Evolutionary conservation across 139 green algal genomes (phyloP).

Genomic region (Asterochloris sp.): DNA sequence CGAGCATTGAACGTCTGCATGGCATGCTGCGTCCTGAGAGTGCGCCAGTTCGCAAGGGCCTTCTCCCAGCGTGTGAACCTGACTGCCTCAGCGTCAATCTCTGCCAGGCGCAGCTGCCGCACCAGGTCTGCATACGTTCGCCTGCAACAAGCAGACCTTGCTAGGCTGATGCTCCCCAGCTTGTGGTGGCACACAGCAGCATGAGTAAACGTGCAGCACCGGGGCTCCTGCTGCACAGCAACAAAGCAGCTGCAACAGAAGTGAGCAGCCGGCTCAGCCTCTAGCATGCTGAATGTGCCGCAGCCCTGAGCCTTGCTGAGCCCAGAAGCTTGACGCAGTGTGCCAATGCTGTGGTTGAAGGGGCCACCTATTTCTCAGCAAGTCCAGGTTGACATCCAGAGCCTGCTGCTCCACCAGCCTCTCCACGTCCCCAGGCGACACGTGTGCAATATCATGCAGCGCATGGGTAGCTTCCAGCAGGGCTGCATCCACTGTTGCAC

Average conservation of each 20-base stretch:
- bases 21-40: conserved; percentile 50
- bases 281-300: too few species aligned
- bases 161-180: not conserved
- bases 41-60: conserved; percentile 39
- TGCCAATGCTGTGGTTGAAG: too few species aligned
- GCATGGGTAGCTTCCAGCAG: conserved; percentile 19
- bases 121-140: conserved; percentile 36
- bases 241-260: too few species aligned
- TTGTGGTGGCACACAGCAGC: too few species aligned
- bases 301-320: too few species aligned
- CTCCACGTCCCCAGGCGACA: conserved; percentile 50
- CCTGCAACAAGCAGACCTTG: conserved; percentile 21
- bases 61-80: conserved; percentile 40
- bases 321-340: too few species aligned
- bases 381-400: conserved; percentile 41
- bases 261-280: too few species aligned
- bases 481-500: conserved; percentile 18
- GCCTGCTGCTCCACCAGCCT: conserved; percentile 53
- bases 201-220: too few species aligned
- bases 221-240: too few species aligned
- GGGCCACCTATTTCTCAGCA: conserved; percentile 53
- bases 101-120: conserved; percentile 37
- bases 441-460: conserved; percentile 48
- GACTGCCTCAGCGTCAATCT: conserved; percentile 39
- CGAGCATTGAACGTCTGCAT: conserved; percentile 39